Evolutionary conservation across 2,329 filamentous ascomycete genomes (phyloP).

Genomic region (Orbilia ellipsospora): DNA sequence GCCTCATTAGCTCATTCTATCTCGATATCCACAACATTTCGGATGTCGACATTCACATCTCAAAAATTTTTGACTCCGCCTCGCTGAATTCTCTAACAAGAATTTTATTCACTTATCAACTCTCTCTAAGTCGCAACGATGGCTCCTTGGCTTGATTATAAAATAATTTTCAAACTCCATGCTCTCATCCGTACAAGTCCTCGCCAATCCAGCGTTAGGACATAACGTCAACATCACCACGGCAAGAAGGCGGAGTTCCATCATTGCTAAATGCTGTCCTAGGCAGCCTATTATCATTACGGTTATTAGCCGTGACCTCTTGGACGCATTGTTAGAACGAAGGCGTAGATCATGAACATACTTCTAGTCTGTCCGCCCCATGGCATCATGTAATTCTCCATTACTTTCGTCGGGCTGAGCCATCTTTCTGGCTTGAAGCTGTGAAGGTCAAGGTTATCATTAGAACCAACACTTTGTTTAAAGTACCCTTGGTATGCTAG

Average conservation of each 20-base stretch:
- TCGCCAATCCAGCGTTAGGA: conserved; percentile 11
- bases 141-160: conserved; percentile 23
- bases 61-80: no score
- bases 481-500: no score
- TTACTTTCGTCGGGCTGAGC: conserved; percentile 30
- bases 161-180: conserved; percentile 44
- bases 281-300: conserved; percentile 9
- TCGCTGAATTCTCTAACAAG: no score
- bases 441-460: not conserved
- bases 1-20: no score
- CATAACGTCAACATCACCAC: conserved; percentile 12
- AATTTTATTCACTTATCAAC: no score
- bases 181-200: conserved; percentile 28
- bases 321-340: no score
- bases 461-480: not conserved
- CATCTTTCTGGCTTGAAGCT: conserved; percentile 50
- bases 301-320: no score
- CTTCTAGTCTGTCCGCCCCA: conserved; percentile 28
- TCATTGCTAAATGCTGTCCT: conserved; percentile 30
- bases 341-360: conserved; percentile 6
- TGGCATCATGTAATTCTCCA: conserved; percentile 12
- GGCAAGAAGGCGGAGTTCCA: conserved; percentile 30
- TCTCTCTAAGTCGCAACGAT: conserved; percentile 18
- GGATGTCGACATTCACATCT: no score
- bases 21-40: no score